A percentile compares a stretch with the other conserved stretches of the same genome.
phyloP scores from a whole-genome alignment of 164 flowering plant genomes.

The Cinnamomum chago region DNA sequence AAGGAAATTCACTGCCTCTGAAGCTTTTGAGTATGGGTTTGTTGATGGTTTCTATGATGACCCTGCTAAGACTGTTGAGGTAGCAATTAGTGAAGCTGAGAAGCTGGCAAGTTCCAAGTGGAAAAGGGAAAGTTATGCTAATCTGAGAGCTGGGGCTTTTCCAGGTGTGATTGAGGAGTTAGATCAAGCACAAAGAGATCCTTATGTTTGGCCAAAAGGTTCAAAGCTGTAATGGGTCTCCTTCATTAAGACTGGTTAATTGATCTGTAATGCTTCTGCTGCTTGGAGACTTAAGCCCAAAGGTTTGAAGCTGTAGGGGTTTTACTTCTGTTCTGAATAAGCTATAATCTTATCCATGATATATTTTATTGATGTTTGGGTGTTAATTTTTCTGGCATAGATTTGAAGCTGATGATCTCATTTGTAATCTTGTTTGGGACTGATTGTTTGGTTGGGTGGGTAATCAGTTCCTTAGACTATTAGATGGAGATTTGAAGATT shows the following conservation, averaged over 20 bases:
- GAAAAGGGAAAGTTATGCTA: constrained; percentile 11
- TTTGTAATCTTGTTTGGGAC: too few relatives aligned
- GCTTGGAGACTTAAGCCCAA: too few relatives aligned
- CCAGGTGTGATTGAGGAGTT: constrained; percentile 7
- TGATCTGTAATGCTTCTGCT: too few relatives aligned
- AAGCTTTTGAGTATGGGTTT: constrained; percentile 4
- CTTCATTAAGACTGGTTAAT: background rate
- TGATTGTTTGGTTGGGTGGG: too few relatives aligned
- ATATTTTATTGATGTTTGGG: too few relatives aligned
- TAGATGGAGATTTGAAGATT: too few relatives aligned
- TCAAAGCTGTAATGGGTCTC: constrained; percentile 1
- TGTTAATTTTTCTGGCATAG: too few relatives aligned
- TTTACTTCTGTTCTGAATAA: too few relatives aligned
- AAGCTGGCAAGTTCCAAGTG: constrained; percentile 12
- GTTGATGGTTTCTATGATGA: constrained; percentile 7
- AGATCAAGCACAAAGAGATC: constrained; percentile 1
- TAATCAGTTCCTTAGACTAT: too few relatives aligned
- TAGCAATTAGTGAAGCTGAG: constrained; percentile 6
- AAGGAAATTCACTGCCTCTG: constrained; percentile 7
- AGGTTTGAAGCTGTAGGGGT: too few relatives aligned
- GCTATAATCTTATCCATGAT: too few relatives aligned
- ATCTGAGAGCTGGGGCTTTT: background rate
- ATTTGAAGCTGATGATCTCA: too few relatives aligned
- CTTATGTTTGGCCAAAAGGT: background rate
- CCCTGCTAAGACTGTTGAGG: constrained; percentile 5